Percentiles rank a stretch among this genome's conserved stretches.
These are phyloP conservation scores for Polygonum maritimum DNA, from an alignment of 148 eudicot genomes.

Conservation along the genomic window DNA sequence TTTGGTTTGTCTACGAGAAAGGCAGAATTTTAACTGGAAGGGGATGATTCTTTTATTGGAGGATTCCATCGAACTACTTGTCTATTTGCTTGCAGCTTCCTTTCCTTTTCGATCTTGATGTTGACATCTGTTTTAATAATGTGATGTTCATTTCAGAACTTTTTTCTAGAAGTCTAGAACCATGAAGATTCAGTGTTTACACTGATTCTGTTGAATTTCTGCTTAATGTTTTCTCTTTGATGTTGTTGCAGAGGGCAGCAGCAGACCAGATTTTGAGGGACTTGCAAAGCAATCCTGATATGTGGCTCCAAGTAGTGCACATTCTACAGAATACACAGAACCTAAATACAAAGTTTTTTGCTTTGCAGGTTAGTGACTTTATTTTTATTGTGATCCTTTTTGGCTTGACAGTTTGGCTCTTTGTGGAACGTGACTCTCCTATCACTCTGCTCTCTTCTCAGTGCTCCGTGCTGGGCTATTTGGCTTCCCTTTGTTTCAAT, in stretches of 20 bases:
- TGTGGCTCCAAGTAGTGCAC: slow-evolving; percentile 99
- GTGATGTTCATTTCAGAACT: background rate
- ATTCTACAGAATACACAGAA: slow-evolving; percentile 77
- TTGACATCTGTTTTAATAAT: background rate
- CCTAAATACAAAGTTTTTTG: slow-evolving; percentile 86
- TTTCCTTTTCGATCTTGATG: background rate
- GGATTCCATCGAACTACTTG: background rate
- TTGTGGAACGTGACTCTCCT: background rate
- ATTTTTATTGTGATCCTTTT: background rate
- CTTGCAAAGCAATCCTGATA: slow-evolving; percentile 84
- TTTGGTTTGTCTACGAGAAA: background rate
- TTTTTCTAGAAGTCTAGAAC: background rate
- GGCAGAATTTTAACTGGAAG: background rate
- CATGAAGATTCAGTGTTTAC: background rate
- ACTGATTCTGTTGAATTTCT: background rate
- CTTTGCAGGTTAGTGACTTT: slow-evolving; percentile 73
- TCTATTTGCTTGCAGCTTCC: background rate
- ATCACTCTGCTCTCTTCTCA: background rate
- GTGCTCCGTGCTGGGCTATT: background rate
- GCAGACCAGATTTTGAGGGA: slow-evolving; percentile 92
- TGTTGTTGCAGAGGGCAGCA: slow-evolving; percentile 64
- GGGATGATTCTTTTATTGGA: background rate
- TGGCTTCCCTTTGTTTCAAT: background rate
- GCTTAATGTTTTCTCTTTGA: background rate
- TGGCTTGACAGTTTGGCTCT: background rate